Conservation (phyloP, 108 stramenopile genomes). For the Nitzschia inconspicua region DNA sequence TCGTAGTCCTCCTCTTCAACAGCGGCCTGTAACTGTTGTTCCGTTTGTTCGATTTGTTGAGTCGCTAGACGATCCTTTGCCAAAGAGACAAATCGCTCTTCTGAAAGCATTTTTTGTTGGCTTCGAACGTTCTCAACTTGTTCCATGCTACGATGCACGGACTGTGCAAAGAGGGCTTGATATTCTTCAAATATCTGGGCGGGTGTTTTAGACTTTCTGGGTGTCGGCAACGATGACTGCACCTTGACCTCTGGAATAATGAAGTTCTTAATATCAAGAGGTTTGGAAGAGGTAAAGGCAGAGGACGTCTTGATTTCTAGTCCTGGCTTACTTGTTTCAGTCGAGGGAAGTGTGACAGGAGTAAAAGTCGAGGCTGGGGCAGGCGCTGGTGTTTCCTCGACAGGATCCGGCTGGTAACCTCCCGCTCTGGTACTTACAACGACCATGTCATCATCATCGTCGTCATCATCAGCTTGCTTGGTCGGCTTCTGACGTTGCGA, state of each 20-base stretch:
- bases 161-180: conserved; percentile 28
- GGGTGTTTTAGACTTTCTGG: conserved; percentile 25
- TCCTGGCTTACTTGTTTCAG: neutral
- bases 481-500: neutral
- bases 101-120: conserved; percentile 38
- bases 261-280: no score
- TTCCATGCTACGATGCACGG: conserved; percentile 25
- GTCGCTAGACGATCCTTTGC: conserved; percentile 53
- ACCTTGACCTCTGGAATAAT: no score
- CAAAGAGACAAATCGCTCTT: conserved; percentile 43
- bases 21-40: conserved; percentile 61
- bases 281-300: no score
- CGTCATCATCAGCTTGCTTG: neutral
- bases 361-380: neutral
- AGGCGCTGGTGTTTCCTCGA: neutral
- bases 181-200: conserved; percentile 27
- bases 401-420: conserved; percentile 5
- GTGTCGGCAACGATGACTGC: neutral
- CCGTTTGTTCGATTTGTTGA: conserved; percentile 63
- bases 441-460: conserved; percentile 17
- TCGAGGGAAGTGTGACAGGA: neutral
- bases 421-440: conserved; percentile 3
- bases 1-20: conserved; percentile 88
- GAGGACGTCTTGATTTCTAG: no score
- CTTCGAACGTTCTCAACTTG: conserved; percentile 20